Conservation (phyloP, 2,329 filamentous ascomycete species). For the Ophiostoma novo-ulmi region DNA sequence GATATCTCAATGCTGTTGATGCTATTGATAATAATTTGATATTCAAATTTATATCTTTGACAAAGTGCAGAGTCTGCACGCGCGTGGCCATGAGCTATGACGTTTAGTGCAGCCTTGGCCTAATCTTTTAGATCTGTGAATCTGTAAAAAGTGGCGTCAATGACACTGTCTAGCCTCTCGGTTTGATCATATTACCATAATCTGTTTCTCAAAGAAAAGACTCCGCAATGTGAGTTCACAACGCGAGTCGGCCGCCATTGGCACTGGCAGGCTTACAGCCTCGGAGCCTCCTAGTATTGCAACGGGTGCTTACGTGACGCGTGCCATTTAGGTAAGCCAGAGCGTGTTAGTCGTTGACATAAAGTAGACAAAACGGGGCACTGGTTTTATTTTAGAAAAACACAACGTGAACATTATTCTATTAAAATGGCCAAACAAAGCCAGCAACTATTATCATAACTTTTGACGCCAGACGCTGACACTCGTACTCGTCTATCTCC, state of each 20-base stretch:
- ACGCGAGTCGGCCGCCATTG: not conserved
- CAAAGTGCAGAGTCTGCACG: not conserved
- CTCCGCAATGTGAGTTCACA: conserved; percentile 6
- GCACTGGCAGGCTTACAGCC: not conserved
- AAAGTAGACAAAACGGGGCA: not conserved
- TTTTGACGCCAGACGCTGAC: not conserved
- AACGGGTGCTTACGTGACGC: not conserved
- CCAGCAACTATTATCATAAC: conserved; percentile 6
- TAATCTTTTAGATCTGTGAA: not conserved
- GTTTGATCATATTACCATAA: not conserved
- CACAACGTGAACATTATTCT: not conserved
- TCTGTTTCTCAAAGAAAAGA: not conserved
- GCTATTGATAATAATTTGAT: not conserved
- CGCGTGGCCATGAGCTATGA: not conserved
- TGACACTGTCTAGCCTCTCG: not conserved
- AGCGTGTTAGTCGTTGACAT: not conserved
- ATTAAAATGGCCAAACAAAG: not conserved
- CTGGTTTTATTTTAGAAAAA: not conserved
- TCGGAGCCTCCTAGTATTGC: not conserved
- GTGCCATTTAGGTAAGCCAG: not conserved
- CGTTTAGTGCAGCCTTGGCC: conserved; percentile 4
- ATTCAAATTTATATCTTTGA: not conserved
- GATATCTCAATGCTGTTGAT: not conserved
- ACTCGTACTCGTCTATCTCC: not conserved
- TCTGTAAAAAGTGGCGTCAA: not conserved